Base-by-base conservation (phyloP, 2,329 filamentous ascomycete genomes). In the Colletotrichum acutatum region DNA sequence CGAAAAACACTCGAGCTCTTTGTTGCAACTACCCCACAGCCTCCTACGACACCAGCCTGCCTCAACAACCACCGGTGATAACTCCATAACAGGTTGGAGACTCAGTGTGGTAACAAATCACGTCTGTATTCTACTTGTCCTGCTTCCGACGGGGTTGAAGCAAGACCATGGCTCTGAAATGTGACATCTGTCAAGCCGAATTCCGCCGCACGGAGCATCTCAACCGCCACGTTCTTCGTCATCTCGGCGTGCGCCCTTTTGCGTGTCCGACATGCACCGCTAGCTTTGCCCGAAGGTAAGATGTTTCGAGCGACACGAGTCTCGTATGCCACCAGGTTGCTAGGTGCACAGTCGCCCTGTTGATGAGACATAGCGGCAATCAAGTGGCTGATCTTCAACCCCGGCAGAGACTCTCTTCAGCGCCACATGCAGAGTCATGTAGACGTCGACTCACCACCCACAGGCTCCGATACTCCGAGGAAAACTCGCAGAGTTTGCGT, bases 171-270 rank as follows among this genome's bases (percentile, higher is more conserved):
- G 37, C 58, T 37, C 26, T 59, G 53, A 66, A 60, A 49, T 66
- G 64, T 19, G 52, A 66, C 42, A 54, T 66, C 11, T 66, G 54
- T 57, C 28, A 57, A n/a, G 54, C 64, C n/a, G 64, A 66, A 54
- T 66, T 66, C 24, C 64, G 64, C 46, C 64, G 64, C n/a, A 28
- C 64, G 16, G 64, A 66, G 19, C 64, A 66, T n/a, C 64, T 66
- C 34, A 66, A 58, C 5, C 53, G 64, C 30, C 64, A 66, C 26
- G 19, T 52, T 34, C 64, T 66, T 30, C 64, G 64, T 16, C 54
- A 66, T n/a, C 54, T 66, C 54, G 64, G 64, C 42, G 54, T 30
- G 16, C 64, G 64, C 5, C 64, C 54, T 49, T 66, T 60, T 22
- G n/a, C 64, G 22, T 66, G 64, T 26, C 42, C 37, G 14, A 57